Conservation (phyloP, 495 filamentous ascomycete species). For the Xylaria longipes region DNA sequence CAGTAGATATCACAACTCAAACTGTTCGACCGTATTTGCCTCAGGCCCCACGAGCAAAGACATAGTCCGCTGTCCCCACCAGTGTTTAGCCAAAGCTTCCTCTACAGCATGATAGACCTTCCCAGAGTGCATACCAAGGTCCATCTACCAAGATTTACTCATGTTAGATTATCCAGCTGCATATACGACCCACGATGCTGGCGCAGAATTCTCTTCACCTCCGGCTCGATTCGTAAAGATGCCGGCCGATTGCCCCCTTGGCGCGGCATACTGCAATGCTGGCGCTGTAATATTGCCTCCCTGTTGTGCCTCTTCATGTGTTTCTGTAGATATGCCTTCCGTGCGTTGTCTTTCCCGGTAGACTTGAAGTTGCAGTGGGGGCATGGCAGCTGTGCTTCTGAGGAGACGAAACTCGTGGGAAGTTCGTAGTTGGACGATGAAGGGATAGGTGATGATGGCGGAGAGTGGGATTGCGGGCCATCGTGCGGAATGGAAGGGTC, state of each 20-base stretch:
- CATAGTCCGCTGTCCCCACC: not conserved
- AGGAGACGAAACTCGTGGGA: not conserved
- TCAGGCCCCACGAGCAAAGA: not conserved
- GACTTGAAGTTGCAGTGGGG: not conserved
- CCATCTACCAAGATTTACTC: too few species aligned
- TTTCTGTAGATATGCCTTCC: not conserved
- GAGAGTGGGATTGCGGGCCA: not conserved
- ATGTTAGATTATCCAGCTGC: constrained; percentile 1
- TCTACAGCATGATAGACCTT: not conserved
- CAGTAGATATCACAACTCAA: too few species aligned
- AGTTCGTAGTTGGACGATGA: not conserved
- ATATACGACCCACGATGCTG: not conserved
- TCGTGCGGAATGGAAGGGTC: not conserved
- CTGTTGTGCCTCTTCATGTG: not conserved
- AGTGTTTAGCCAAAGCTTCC: not conserved
- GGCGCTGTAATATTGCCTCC: not conserved
- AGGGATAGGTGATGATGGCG: not conserved
- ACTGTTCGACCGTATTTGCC: too few species aligned
- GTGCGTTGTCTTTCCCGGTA: not conserved
- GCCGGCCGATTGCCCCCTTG: too few species aligned
- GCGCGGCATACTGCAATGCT: too few species aligned
- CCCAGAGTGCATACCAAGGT: not conserved
- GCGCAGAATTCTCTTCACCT: too few species aligned
- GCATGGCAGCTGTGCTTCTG: not conserved
- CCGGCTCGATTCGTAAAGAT: too few species aligned